Percentiles rank a stretch among this genome's conserved stretches.
Conservation (phyloP, 2,329 filamentous ascomycete species). For the Neofusicoccum parvum region DNA sequence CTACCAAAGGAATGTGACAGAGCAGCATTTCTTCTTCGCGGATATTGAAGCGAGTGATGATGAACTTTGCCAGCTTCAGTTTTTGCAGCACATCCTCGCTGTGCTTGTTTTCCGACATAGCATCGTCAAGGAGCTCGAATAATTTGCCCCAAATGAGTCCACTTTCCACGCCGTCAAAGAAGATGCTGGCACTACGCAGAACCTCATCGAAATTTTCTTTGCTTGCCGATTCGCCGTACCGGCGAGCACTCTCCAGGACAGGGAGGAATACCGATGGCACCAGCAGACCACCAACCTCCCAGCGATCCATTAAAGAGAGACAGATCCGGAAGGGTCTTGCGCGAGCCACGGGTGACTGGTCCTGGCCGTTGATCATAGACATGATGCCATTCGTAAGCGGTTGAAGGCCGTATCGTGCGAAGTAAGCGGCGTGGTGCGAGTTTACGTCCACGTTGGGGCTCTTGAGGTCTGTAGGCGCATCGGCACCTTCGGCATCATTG, state of each 20-base stretch:
- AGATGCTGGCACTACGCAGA: conserved; percentile 87
- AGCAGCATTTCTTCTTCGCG: conserved; percentile 94
- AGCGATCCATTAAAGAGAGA: conserved; percentile 94
- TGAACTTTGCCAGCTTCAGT: conserved; percentile 76
- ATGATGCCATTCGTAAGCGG: conserved; percentile 75
- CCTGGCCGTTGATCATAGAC: conserved; percentile 62
- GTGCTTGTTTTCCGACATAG: conserved; percentile 50
- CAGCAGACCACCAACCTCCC: conserved; percentile 91
- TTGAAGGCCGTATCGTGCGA: conserved; percentile 75
- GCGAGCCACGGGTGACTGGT: conserved; percentile 62
- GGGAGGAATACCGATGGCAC: conserved; percentile 88
- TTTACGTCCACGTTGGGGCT: conserved; percentile 42
- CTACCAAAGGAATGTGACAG: conserved; percentile 76
- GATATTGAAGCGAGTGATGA: conserved; percentile 86
- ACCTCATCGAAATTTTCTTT: conserved; percentile 81
- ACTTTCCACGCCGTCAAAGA: conserved; percentile 97
- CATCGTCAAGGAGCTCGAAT: conserved; percentile 62
- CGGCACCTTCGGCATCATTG: conserved; percentile 44
- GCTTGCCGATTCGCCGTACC: conserved; percentile 68
- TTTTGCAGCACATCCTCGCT: conserved; percentile 57
- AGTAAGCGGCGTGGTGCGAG: conserved; percentile 65
- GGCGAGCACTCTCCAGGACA: conserved; percentile 76
- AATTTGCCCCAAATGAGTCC: conserved; percentile 89
- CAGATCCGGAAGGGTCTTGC: conserved; percentile 89
- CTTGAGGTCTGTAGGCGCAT: conserved; percentile 31